Evolutionary conservation across 768 basidiomycete genomes (phyloP).

Genomic region (Rhodosporidiobolus odoratus): DNA sequence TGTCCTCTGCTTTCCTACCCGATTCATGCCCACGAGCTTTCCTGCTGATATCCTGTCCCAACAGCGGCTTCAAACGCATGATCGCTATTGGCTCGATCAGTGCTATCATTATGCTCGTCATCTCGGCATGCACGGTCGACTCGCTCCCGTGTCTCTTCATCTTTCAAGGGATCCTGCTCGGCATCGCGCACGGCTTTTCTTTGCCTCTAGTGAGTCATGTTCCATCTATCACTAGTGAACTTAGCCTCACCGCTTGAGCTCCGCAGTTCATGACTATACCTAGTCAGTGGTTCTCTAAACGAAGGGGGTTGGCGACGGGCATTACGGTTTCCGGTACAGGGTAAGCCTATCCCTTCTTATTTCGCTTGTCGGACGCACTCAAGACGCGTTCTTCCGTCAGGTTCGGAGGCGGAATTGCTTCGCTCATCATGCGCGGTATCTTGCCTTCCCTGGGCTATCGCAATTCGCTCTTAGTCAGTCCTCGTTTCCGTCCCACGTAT

Average conservation of each 20-base stretch:
- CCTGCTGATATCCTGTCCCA: too few species aligned
- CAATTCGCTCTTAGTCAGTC: conserved; percentile 41
- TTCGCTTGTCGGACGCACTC: neutral
- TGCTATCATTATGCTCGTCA: conserved; percentile 9
- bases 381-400: neutral
- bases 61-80: conserved; percentile 29
- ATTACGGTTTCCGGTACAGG: conserved; percentile 43
- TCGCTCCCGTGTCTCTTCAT: conserved; percentile 24
- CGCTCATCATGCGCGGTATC: conserved; percentile 39
- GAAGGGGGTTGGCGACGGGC: conserved; percentile 42
- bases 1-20: neutral
- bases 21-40: neutral
- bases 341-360: neutral
- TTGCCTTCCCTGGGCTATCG: conserved; percentile 40
- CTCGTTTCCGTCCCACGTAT: neutral
- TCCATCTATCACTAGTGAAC: too few species aligned
- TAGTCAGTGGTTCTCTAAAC: conserved; percentile 43
- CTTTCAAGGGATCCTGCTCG: conserved; percentile 22
- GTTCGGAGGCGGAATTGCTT: conserved; percentile 40
- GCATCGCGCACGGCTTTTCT: conserved; percentile 18
- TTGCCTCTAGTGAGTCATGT: conserved; percentile 12
- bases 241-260: too few species aligned
- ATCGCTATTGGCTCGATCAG: conserved; percentile 17
- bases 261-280: conserved; percentile 43
- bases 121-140: conserved; percentile 9